Percentiles rank a stretch among this genome's conserved stretches.
Evolutionary conservation across 768 basidiomycete species (phyloP).

Genomic region (Pluteus cervinus): DNA sequence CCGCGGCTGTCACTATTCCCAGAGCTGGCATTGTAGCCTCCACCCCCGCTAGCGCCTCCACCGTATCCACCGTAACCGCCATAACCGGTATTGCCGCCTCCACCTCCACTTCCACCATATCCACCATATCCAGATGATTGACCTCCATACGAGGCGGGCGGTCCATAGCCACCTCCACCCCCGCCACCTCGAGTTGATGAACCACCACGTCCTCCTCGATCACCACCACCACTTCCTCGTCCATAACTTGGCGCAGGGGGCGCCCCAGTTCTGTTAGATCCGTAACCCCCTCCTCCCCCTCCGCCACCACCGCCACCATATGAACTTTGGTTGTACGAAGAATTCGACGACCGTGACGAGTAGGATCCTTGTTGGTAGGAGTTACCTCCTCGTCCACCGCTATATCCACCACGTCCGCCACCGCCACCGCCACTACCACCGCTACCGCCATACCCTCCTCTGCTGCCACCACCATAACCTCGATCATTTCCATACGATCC

Average conservation of each 20-base stretch:
- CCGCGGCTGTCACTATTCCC: slow-evolving; percentile 25
- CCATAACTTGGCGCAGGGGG: slow-evolving; percentile 19
- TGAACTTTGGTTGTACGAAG: slow-evolving; percentile 16
- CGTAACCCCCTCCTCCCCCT: slow-evolving; percentile 7
- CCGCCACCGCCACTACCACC: slow-evolving; percentile 26
- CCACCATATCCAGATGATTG: slow-evolving; percentile 18
- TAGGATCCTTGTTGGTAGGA: slow-evolving; percentile 30
- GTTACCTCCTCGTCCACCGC: slow-evolving; percentile 12
- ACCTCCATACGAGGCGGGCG: background rate
- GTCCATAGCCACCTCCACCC: slow-evolving; percentile 7
- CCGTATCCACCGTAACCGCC: slow-evolving; percentile 28
- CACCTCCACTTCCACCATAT: slow-evolving; percentile 17
- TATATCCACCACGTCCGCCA: slow-evolving; percentile 18
- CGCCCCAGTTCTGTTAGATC: slow-evolving; percentile 13
- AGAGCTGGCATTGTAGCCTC: slow-evolving; percentile 23
- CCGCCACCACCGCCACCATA: slow-evolving; percentile 26
- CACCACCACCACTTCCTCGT: slow-evolving; percentile 9
- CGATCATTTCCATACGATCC: slow-evolving; percentile 11
- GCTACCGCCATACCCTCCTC: slow-evolving; percentile 18
- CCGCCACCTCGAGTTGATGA: slow-evolving; percentile 25
- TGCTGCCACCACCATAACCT: slow-evolving; percentile 21
- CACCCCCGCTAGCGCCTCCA: slow-evolving; percentile 13
- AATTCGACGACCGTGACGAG: slow-evolving; percentile 24
- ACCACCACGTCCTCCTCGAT: slow-evolving; percentile 24
- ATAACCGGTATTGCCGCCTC: slow-evolving; percentile 18